phyloP scores from a whole-genome alignment of 192 early-diverging fungal genomes.

The Powellomyces hirtus region DNA sequence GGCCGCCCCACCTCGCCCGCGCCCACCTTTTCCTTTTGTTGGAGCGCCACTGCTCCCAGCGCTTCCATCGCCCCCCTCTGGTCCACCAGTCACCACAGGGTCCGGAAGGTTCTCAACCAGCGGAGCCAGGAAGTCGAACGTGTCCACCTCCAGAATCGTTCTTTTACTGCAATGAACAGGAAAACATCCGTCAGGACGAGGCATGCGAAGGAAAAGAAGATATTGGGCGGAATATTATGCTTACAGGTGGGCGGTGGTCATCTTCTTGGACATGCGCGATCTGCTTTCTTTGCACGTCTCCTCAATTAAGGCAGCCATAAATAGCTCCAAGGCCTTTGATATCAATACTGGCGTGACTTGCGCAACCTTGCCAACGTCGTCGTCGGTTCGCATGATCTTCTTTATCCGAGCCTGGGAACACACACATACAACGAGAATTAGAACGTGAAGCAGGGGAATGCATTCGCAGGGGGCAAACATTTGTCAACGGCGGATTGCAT shows the following conservation, averaged over 20 bases:
- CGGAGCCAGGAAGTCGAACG: slow-evolving; percentile 93
- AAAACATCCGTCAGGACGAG: not conserved
- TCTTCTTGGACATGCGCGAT: slow-evolving; percentile 72
- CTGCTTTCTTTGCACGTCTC: slow-evolving; percentile 82
- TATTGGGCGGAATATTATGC: slow-evolving; percentile 14
- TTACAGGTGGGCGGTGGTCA: slow-evolving; percentile 86
- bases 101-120: slow-evolving; percentile 82
- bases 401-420: slow-evolving; percentile 88
- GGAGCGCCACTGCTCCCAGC: slow-evolving; percentile 27
- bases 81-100: slow-evolving; percentile 42
- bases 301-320: slow-evolving; percentile 90
- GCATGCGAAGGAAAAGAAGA: not conserved
- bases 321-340: slow-evolving; percentile 93
- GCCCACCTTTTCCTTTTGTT: not conserved
- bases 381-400: slow-evolving; percentile 99
- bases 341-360: slow-evolving; percentile 95
- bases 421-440: not conserved
- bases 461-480: not conserved
- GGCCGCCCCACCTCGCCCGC: not conserved
- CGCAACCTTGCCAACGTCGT: slow-evolving; percentile 98
- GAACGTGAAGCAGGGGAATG: not conserved
- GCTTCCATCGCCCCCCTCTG: slow-evolving; percentile 26
- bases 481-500: not conserved
- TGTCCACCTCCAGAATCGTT: slow-evolving; percentile 75
- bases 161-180: slow-evolving; percentile 58